A percentile compares a stretch with the other conserved stretches of the same genome.
phyloP scores from a whole-genome alignment of 164 flowering plant genomes.

The Malania oleifera region DNA sequence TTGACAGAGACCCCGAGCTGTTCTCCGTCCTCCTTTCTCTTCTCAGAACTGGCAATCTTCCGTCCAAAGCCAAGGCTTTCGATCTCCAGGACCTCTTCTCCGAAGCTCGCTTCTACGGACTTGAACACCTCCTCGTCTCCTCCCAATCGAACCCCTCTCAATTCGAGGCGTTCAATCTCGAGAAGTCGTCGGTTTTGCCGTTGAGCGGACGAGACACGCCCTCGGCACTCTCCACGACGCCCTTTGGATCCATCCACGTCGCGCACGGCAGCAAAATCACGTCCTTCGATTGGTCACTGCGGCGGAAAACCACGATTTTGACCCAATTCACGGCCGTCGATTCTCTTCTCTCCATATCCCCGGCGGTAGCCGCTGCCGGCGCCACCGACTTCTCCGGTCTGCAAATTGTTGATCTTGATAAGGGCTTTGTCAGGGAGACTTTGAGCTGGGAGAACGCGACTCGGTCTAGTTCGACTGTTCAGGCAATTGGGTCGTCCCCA shows the following conservation, averaged over 20 bases:
- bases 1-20: slow-evolving; percentile 89
- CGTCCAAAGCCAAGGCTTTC: slow-evolving; percentile 61
- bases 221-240: slow-evolving; percentile 64
- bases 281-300: slow-evolving; percentile 80
- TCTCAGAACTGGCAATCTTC: slow-evolving; percentile 73
- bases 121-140: slow-evolving; percentile 43
- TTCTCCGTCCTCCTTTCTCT: slow-evolving; percentile 81
- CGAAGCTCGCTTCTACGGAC: slow-evolving; percentile 68
- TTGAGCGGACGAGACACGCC: slow-evolving; percentile 75
- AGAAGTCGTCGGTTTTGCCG: slow-evolving; percentile 49
- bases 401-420: slow-evolving; percentile 66
- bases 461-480: slow-evolving; percentile 71
- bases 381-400: slow-evolving; percentile 88
- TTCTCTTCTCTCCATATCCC: slow-evolving; percentile 62
- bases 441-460: slow-evolving; percentile 83
- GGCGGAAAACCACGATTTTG: slow-evolving; percentile 58
- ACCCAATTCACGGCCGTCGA: slow-evolving; percentile 76
- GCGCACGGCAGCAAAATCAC: slow-evolving; percentile 93
- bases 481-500: slow-evolving; percentile 61
- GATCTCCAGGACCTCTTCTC: slow-evolving; percentile 67
- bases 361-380: slow-evolving; percentile 66
- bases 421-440: slow-evolving; percentile 46
- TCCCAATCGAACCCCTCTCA: slow-evolving; percentile 68
- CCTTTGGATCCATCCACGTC: slow-evolving; percentile 65
- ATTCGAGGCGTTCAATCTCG: slow-evolving; percentile 76